These are phyloP conservation scores for Cercospora brassicicola DNA, from an alignment of 2,329 filamentous ascomycete species.

Conservation along the genomic window DNA sequence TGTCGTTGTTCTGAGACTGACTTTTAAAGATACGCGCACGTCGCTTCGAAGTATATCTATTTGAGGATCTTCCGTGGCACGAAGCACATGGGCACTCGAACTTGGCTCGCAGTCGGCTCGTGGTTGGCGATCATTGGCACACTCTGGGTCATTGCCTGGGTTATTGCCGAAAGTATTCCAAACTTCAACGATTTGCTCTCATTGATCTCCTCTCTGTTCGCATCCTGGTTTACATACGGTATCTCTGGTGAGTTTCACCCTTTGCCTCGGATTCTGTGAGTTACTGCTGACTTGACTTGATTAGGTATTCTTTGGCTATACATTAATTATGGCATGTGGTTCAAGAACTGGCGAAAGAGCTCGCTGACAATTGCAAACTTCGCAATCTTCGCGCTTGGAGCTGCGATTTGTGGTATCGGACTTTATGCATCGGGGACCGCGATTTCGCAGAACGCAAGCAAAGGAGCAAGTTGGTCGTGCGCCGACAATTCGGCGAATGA, in stretches of 20 bases:
- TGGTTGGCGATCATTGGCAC: constrained; percentile 60
- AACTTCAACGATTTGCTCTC: constrained; percentile 67
- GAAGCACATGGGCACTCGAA: constrained; percentile 44
- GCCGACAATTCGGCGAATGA: constrained; percentile 19
- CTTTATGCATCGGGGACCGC: constrained; percentile 31
- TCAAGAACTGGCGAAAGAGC: constrained; percentile 46
- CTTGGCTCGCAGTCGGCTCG: constrained; percentile 48
- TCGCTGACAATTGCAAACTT: constrained; percentile 46
- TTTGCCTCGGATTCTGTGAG: background rate
- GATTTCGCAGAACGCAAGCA: constrained; percentile 22
- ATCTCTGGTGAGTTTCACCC: constrained; percentile 8
- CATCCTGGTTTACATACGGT: constrained; percentile 58
- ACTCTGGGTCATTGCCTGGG: constrained; percentile 64
- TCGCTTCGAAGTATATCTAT: constrained; percentile 67
- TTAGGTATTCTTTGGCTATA: constrained; percentile 38
- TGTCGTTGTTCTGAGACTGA: no score
- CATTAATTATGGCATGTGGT: constrained; percentile 48
- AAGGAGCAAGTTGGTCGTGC: constrained; percentile 24
- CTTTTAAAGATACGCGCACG: constrained; percentile 55
- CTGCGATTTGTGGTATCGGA: constrained; percentile 34
- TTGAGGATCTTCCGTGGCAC: constrained; percentile 63
- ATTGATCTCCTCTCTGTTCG: constrained; percentile 61
- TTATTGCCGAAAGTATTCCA: constrained; percentile 70
- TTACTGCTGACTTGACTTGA: constrained; percentile 11
- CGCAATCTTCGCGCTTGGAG: constrained; percentile 39